Evolutionary conservation across 2,329 filamentous ascomycete genomes (phyloP).

Genomic region (Xylariaceae sp.): DNA sequence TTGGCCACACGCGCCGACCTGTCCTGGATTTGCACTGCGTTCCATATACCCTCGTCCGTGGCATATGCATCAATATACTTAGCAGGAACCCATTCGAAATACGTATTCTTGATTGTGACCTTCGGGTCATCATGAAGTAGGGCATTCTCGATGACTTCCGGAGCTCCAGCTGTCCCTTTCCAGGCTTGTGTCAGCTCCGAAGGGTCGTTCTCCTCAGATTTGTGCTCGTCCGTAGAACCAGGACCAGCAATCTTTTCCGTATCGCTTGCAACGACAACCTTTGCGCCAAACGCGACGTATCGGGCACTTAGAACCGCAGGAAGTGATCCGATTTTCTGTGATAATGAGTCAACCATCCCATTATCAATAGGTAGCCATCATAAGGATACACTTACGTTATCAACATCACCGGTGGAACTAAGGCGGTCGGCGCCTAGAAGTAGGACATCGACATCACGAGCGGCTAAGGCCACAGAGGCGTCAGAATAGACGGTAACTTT

Average conservation of each 20-base stretch:
- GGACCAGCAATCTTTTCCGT: slow-evolving; percentile 55
- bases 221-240: slow-evolving; percentile 38
- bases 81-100: slow-evolving; percentile 56
- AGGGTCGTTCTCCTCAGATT: slow-evolving; percentile 46
- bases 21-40: slow-evolving; percentile 34
- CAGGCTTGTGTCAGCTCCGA: slow-evolving; percentile 47
- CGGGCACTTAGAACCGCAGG: slow-evolving; percentile 52
- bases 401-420: slow-evolving; percentile 50
- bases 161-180: slow-evolving; percentile 30
- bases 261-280: slow-evolving; percentile 52
- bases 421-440: slow-evolving; percentile 62
- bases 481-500: slow-evolving; percentile 52
- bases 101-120: slow-evolving; percentile 44
- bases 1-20: slow-evolving; percentile 35
- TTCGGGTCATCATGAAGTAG: slow-evolving; percentile 10
- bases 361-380: neutral
- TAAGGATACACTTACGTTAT: slow-evolving; percentile 39
- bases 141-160: slow-evolving; percentile 13
- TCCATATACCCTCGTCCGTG: slow-evolving; percentile 47
- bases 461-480: slow-evolving; percentile 51
- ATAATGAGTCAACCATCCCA: slow-evolving; percentile 1
- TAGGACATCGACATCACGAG: slow-evolving; percentile 48
- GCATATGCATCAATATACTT: slow-evolving; percentile 48
- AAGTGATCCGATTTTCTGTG: slow-evolving; percentile 55
- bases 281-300: slow-evolving; percentile 40